Base-by-base conservation (phyloP, 2,329 filamentous ascomycete species). In the Aspergillus intermedius region DNA sequence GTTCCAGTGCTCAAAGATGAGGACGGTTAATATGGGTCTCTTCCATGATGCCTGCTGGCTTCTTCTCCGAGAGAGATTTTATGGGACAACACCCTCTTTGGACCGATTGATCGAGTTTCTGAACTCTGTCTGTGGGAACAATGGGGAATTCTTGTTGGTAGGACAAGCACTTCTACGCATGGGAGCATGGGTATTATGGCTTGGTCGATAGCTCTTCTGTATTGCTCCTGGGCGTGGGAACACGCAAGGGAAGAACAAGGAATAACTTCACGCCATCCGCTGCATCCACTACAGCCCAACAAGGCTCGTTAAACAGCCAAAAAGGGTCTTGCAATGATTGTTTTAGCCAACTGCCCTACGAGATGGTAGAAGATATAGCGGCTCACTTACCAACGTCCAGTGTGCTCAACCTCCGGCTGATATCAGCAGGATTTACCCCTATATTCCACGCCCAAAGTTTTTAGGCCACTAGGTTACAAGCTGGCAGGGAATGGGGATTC, bases 341-440 rank as follows among this genome's bases (percentile, higher is more conserved):
- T n/a, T 25, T 50, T 52, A 25, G 23, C 25, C 8, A 39, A 5
- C 15, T 52, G 4, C 52, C 47, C 9, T 49, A 35, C 42, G 52
- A 54, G n/a, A 46, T 54, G 3, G 23, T 44, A 13, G 45, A 47
- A 37, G 10, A 12, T 1, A 54, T 54, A 35, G 52, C 52, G 7
- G 13, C 10, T 17, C 23, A 44, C 19, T 30, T 52, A 13, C 42
- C 47, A 4, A 47, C 45, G 12, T 35, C n/a, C 2, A 45, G 49
- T 44, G 39, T 42, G 8, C 19, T 46, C 7, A 39, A 25, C 21
- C 47, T 50, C 28, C 42, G 46, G 13, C 30, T n/a, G 13, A 34
- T 47, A 12, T 47, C 47, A 25, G 44, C 41, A 22, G 25, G 42
- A 35, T 52, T 49, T 46, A 30, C 46, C 30, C 42, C 47, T 17